Conservation (phyloP, 208 protist species). For the Trypanosomatidae sp. region DNA sequence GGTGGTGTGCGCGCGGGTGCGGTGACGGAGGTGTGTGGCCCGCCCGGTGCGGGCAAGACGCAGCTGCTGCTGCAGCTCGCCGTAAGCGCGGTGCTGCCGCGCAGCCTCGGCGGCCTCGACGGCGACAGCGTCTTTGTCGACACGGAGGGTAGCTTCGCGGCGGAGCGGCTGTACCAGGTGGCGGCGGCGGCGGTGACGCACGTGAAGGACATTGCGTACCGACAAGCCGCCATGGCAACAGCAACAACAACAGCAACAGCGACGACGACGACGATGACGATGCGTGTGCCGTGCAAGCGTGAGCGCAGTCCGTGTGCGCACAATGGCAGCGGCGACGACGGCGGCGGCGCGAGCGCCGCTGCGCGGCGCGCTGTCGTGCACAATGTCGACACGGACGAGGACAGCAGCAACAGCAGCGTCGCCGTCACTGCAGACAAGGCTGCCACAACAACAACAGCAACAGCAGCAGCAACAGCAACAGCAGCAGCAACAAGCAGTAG, state of each 20-base stretch:
- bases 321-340: not conserved
- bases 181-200: constrained; percentile 36
- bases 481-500: constrained; percentile 1
- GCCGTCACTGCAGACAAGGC: not conserved
- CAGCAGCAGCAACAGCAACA: not conserved
- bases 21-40: constrained; percentile 76
- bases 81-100: constrained; percentile 56
- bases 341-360: not conserved
- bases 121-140: constrained; percentile 79
- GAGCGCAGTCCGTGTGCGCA: no score
- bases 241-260: not conserved
- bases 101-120: constrained; percentile 46
- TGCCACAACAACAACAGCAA: not conserved
- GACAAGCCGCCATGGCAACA: not conserved
- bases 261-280: no score
- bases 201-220: constrained; percentile 4
- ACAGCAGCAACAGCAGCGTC: not conserved
- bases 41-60: constrained; percentile 88
- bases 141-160: constrained; percentile 86
- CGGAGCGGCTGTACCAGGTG: constrained; percentile 59
- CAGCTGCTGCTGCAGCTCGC: constrained; percentile 84
- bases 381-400: no score
- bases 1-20: constrained; percentile 37
- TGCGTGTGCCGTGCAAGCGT: not conserved
- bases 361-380: no score